Percentiles rank a stretch among this genome's conserved stretches.
phyloP scores from a whole-genome alignment of 1,139 yeast species.

The Kurtzmaniella quercitrusa region DNA sequence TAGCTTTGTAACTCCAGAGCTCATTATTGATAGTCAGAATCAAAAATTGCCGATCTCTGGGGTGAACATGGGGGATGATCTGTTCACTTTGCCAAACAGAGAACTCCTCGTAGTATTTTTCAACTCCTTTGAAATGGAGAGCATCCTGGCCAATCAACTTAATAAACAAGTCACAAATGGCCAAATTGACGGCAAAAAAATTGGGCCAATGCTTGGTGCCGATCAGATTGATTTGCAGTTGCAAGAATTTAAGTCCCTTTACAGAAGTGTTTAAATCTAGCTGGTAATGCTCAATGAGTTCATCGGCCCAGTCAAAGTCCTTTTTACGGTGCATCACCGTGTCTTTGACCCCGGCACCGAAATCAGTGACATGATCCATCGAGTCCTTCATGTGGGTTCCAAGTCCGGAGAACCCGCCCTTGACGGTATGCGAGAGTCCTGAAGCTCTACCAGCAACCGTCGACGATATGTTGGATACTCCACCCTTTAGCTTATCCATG shows the following conservation, averaged over 20 bases:
- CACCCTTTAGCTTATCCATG: conserved; percentile 6
- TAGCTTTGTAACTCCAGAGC: conserved; percentile 24
- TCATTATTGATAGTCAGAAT: conserved; percentile 29
- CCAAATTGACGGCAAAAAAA: conserved; percentile 29
- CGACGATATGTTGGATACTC: conserved; percentile 5
- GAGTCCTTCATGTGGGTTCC: conserved; percentile 5
- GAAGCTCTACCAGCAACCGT: conserved; percentile 4
- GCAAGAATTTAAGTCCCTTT: conserved; percentile 40
- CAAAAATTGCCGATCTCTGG: conserved; percentile 30
- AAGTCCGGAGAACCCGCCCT: conserved; percentile 4
- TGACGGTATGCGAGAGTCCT: conserved; percentile 5
- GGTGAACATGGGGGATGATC: conserved; percentile 34
- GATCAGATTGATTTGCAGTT: conserved; percentile 31
- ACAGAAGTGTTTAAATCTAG: conserved; percentile 39
- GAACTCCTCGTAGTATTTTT: conserved; percentile 33
- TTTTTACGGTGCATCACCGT: conserved; percentile 15
- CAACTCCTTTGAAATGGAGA: conserved; percentile 41
- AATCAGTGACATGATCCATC: conserved; percentile 3
- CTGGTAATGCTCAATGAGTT: conserved; percentile 36
- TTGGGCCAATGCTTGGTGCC: conserved; percentile 31
- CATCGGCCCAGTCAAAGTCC: conserved; percentile 37
- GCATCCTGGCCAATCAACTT: conserved; percentile 36
- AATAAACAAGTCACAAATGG: conserved; percentile 27
- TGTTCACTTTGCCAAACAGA: conserved; percentile 28
- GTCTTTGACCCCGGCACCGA: conserved; percentile 15